A percentile compares a stretch with the other conserved stretches of the same genome.
phyloP scores from a whole-genome alignment of 2,329 filamentous ascomycete genomes.

The Aspergillus versicolor region DNA sequence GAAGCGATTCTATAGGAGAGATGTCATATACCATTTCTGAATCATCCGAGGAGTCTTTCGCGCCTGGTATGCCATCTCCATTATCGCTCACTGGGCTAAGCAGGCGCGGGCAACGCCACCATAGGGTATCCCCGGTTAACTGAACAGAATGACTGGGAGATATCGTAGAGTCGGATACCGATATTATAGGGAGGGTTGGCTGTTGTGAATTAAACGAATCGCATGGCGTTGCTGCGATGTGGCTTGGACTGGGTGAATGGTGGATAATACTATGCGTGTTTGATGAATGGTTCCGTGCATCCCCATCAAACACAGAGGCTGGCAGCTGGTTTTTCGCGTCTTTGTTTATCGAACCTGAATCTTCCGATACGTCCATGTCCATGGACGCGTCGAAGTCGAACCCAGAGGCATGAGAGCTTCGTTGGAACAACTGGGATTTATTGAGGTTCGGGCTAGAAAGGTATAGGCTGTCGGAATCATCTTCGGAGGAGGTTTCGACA shows the following conservation, averaged over 20 bases:
- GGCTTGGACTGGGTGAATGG: conserved; percentile 25
- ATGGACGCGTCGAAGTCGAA: conserved; percentile 19
- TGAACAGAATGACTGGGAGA: not conserved
- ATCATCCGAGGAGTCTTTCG: conserved; percentile 14
- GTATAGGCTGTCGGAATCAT: conserved; percentile 11
- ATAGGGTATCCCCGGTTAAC: conserved; percentile 16
- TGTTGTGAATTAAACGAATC: not conserved
- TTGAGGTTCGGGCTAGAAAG: not conserved
- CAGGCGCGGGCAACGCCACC: conserved; percentile 28
- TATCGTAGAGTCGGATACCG: not conserved
- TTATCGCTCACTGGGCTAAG: conserved; percentile 44
- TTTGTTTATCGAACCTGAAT: conserved; percentile 17
- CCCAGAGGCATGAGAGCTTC: conserved; percentile 2
- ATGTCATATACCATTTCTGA: conserved; percentile 18
- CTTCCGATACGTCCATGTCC: conserved; percentile 31
- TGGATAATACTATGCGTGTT: conserved; percentile 30
- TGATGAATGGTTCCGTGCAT: conserved; percentile 27
- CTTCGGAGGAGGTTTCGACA: conserved; percentile 36
- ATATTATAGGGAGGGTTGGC: not conserved
- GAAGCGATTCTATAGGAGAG: conserved; percentile 9
- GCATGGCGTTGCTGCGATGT: conserved; percentile 1
- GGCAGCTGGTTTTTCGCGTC: conserved; percentile 7
- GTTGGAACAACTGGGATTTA: conserved; percentile 7
- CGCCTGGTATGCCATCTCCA: conserved; percentile 20
- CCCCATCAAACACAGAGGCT: conserved; percentile 14